These are phyloP conservation scores for Chytriomyces sp. DNA, from an alignment of 192 early-diverging fungal species.

Conservation along the genomic window DNA sequence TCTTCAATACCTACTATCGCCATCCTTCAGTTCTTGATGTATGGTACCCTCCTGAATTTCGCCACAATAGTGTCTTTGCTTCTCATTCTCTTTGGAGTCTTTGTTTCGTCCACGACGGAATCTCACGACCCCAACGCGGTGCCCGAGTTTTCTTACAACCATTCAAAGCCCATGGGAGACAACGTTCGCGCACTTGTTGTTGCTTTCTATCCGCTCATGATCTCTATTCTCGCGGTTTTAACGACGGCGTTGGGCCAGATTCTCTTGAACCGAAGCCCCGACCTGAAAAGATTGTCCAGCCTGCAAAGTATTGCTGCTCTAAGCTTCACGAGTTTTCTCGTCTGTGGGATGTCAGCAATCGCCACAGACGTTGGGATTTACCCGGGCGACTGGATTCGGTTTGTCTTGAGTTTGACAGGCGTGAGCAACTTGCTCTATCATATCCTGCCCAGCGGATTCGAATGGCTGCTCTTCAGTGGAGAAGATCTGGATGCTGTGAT, in stretches of 20 bases:
- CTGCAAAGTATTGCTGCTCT: slow-evolving; percentile 11
- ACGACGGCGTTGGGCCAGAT: slow-evolving; percentile 8
- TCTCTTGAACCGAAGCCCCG: slow-evolving; percentile 1
- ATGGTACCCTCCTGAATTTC: not conserved
- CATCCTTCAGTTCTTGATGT: slow-evolving; percentile 12
- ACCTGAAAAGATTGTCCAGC: slow-evolving; percentile 2
- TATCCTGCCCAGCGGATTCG: not conserved
- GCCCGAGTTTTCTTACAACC: not conserved
- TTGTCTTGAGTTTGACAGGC: not conserved
- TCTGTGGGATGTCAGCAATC: slow-evolving; percentile 7
- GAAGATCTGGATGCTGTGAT: slow-evolving; percentile 7
- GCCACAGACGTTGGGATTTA: slow-evolving; percentile 17
- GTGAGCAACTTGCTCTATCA: not conserved
- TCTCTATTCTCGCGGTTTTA: not conserved
- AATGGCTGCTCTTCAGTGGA: slow-evolving; percentile 16
- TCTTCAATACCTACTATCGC: slow-evolving; percentile 19
- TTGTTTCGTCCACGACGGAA: not conserved
- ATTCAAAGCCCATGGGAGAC: not conserved
- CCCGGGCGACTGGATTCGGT: slow-evolving; percentile 16
- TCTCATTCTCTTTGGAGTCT: slow-evolving; percentile 11
- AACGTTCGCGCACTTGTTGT: not conserved
- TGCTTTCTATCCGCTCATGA: not conserved
- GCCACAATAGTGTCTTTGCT: not conserved
- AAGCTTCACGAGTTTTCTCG: slow-evolving; percentile 14
- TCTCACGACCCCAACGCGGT: not conserved